A percentile compares a stretch with the other conserved stretches of the same genome.
Evolutionary conservation across 1,139 yeast species (phyloP).

Genomic region (Debaryomycetaceae sp.): DNA sequence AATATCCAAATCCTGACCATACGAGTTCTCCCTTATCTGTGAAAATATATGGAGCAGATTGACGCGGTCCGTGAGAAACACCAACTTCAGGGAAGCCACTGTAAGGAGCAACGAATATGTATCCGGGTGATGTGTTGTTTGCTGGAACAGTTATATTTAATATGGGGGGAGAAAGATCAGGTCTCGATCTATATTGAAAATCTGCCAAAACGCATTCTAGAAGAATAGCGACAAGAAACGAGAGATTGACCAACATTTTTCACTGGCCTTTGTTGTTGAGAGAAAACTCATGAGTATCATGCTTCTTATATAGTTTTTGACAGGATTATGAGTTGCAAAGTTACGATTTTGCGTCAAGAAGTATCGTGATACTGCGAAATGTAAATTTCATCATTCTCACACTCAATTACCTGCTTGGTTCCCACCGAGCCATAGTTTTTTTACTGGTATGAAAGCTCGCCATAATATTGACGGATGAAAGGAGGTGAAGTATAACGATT

Average conservation of each 20-base stretch:
- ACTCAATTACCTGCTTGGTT: too few species aligned
- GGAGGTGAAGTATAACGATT: too few species aligned
- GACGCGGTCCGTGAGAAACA: slow-evolving; percentile 19
- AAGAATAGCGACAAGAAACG: not conserved
- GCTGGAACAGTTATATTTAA: slow-evolving; percentile 27
- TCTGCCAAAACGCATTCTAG: slow-evolving; percentile 7
- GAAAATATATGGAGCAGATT: slow-evolving; percentile 30
- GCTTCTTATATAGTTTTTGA: too few species aligned
- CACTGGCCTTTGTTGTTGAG: too few species aligned
- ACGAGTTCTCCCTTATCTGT: slow-evolving; percentile 29
- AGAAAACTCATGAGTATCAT: too few species aligned
- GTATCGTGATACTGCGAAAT: too few species aligned
- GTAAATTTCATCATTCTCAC: too few species aligned
- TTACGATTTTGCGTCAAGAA: too few species aligned
- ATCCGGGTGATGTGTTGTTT: slow-evolving; percentile 21
- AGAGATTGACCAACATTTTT: not conserved
- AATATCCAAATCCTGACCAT: slow-evolving; percentile 31
- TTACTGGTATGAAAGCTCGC: too few species aligned
- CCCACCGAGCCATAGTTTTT: too few species aligned
- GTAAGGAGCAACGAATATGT: slow-evolving; percentile 30
- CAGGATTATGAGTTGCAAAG: too few species aligned
- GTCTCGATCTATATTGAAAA: slow-evolving; percentile 29
- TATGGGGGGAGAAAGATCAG: slow-evolving; percentile 30
- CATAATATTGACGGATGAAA: too few species aligned
- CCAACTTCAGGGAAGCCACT: slow-evolving; percentile 20